These are phyloP conservation scores for Globisporangium camurandrum DNA, from an alignment of 352 stramenopile species.

Conservation along the genomic window DNA sequence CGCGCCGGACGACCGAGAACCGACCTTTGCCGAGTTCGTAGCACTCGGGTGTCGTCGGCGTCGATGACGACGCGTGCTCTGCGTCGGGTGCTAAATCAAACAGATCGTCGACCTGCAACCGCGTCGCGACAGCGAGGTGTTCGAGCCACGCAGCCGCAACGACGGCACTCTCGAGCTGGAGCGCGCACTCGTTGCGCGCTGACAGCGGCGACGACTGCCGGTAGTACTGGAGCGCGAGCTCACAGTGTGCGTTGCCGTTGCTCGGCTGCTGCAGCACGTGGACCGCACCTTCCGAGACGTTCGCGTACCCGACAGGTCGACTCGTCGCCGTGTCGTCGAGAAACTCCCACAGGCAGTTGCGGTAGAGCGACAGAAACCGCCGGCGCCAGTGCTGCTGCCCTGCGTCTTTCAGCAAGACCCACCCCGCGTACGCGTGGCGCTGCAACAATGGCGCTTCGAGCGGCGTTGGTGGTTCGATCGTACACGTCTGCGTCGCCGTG, in stretches of 20 bases:
- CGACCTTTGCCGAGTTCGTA: constrained; percentile 79
- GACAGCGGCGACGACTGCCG: constrained; percentile 38
- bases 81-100: constrained; percentile 57
- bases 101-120: constrained; percentile 54
- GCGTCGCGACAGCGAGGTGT: constrained; percentile 24
- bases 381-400: constrained; percentile 62
- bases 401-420: constrained; percentile 55
- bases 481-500: constrained; percentile 20
- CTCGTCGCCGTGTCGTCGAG: constrained; percentile 51
- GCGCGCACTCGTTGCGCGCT: constrained; percentile 45
- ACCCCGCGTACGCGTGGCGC: constrained; percentile 26
- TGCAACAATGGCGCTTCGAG: constrained; percentile 13
- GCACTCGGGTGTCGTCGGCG: constrained; percentile 18
- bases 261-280: constrained; percentile 19
- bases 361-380: constrained; percentile 57
- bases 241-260: constrained; percentile 39
- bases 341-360: constrained; percentile 75
- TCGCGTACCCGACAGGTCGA: constrained; percentile 62
- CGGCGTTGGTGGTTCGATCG: too few relatives aligned
- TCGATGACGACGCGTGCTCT: too few relatives aligned
- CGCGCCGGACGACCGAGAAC: constrained; percentile 66
- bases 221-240: constrained; percentile 59
- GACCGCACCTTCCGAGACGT: constrained; percentile 63
- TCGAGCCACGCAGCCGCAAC: constrained; percentile 36
- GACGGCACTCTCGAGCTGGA: constrained; percentile 42